phyloP scores from a whole-genome alignment of 78 protist species.

The Cavenderia fasciculata region DNA sequence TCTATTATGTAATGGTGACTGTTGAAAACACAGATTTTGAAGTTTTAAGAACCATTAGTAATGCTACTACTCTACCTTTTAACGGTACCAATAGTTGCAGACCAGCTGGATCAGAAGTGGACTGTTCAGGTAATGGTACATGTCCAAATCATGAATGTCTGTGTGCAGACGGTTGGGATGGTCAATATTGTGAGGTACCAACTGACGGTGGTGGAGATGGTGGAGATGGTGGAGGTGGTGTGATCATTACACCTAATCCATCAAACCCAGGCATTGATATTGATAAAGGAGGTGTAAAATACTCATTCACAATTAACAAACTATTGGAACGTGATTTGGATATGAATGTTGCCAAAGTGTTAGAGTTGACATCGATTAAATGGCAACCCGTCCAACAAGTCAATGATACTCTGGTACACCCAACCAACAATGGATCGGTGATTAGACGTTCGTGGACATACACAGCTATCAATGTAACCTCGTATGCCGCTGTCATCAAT shows the following conservation, averaged over 20 bases:
- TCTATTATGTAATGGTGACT: background rate
- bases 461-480: background rate
- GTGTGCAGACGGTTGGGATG: background rate
- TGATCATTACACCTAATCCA: background rate
- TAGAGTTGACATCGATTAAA: background rate
- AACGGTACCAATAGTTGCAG: background rate
- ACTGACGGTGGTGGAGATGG: background rate
- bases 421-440: background rate
- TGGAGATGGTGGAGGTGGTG: background rate
- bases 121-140: background rate
- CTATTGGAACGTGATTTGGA: background rate
- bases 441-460: background rate
- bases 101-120: too few relatives aligned
- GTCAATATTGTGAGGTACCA: background rate
- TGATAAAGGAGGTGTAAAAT: background rate
- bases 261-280: background rate
- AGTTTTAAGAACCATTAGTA: background rate
- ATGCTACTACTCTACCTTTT: background rate
- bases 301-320: background rate
- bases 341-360: background rate
- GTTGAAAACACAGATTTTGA: background rate
- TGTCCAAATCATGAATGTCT: background rate
- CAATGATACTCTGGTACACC: background rate
- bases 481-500: background rate
- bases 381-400: background rate